Base-by-base conservation (phyloP, 2,329 filamentous ascomycete genomes). In the Sporothrix variecibatus region DNA sequence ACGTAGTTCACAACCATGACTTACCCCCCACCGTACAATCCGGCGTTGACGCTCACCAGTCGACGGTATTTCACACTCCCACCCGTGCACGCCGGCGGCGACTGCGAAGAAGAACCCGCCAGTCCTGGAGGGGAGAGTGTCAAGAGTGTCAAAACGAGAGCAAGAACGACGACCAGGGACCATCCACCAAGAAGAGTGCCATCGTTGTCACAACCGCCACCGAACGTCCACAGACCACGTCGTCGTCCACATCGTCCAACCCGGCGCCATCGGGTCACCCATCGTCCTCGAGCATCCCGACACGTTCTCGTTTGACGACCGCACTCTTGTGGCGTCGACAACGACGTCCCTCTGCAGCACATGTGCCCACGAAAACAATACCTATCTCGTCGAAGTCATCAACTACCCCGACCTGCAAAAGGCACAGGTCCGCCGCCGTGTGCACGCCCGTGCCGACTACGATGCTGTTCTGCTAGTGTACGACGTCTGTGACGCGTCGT, bases 381-480 rank as follows among this genome's bases (percentile, higher is more conserved):
- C 77, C 3, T 80, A 78, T 75, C 77, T 81, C 11, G 76, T 81
- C 20, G 80, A 80, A 65, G 64, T 80, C 5, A 77, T 79, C 74
- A 80, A 80, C 76, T 77, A 79, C 72, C 79, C 80, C 6, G 73
- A 56, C 20, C 77, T 81, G 4, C 79, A 80, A 56, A 28, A 53
- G 8, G 69, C 75, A n/a, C 40, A 62, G 68, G 74, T 76, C 15
- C 77, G 79, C n/a, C 68, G 75, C 2, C 74, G 76, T 15, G 75
- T 78, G 7, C 76, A 78, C 28, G 46, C 75, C 34, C 77, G 75
- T 51, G 76, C 77, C 4, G 76, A 77, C 23, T 81, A 79, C 74
- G 80, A 81, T 46, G 80, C 79, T 9, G 76, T 80, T 11, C 72
- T 81, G 20, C 76, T 81, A 0, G 76, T 80, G 11, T 81, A 81